phyloP scores from a whole-genome alignment of 164 flowering plant species.

The Litsea cubeba region DNA sequence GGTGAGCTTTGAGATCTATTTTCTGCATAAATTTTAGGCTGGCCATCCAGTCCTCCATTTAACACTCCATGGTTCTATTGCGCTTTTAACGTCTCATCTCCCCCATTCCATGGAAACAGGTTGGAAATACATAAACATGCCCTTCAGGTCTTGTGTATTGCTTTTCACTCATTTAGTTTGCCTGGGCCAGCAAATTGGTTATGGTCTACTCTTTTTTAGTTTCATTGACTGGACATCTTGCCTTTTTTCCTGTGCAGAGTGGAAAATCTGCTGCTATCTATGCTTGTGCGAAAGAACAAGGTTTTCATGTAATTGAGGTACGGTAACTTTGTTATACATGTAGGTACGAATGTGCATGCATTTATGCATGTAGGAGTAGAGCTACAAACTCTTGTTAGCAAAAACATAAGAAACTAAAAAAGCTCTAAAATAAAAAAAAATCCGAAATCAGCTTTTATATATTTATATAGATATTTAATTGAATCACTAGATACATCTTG shows the following conservation, averaged over 20 bases:
- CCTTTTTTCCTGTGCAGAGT: slow-evolving; percentile 51
- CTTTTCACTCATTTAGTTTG: background rate
- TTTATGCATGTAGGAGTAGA: background rate
- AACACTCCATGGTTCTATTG: too few species aligned
- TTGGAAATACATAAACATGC: too few species aligned
- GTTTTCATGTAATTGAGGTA: slow-evolving; percentile 93
- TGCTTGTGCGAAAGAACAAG: slow-evolving; percentile 96
- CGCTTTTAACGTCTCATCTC: background rate
- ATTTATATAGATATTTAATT: too few species aligned
- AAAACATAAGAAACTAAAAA: background rate
- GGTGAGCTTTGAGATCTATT: too few species aligned
- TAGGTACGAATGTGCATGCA: background rate
- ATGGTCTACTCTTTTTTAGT: background rate
- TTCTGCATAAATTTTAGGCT: too few species aligned
- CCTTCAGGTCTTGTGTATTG: too few species aligned
- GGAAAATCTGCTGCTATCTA: slow-evolving; percentile 97
- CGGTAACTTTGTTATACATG: background rate
- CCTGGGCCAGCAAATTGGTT: background rate
- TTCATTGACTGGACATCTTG: background rate
- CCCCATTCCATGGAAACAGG: background rate
- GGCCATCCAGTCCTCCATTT: too few species aligned
- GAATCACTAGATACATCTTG: background rate
- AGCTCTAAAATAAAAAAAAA: too few species aligned
- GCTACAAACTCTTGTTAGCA: background rate
- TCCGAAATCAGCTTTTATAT: too few species aligned